Base-by-base conservation (phyloP, 768 basidiomycete species). In the Russula earlei region DNA sequence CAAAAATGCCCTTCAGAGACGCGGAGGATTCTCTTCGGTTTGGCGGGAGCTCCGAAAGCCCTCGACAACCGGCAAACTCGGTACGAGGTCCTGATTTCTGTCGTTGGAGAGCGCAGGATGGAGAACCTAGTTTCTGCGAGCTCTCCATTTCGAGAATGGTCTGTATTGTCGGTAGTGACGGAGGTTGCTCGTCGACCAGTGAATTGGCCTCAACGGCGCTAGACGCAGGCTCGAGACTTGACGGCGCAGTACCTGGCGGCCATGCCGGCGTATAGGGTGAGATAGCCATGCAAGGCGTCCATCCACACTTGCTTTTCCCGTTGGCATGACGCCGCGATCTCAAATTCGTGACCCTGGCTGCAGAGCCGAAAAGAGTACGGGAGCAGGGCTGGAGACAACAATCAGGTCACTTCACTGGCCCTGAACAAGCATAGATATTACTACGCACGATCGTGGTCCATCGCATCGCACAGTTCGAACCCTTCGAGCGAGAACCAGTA, bases 301-400 rank as follows among this genome's bases (percentile, higher is more conserved):
- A 93, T 71, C 95, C 95, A 98, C n/a, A 87, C 73, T 25, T 82
- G 79, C 72, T 91, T 94, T 70, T 98, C 95, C 34, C 74, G 77
- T 64, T 73, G 77, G 67, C 92, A 94, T 15, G 90, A 80, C 0
- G 90, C 89, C 7, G 90, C 90, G 29, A 97, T 71, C 66, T 96
- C 92, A 63, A 95, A 87, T 55, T 61, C 61, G 10, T 55, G 48
- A 2, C 24, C 40, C 5, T 51, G 59, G 17, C 52, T 44, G 36
- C 36, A 54, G 17, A 62, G 54, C 20, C 61, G 61, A 34, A 62
- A 50, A 31, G 70, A 67, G 45, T 82, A 86, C 12, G 92, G 85
- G 7, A 97, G 73, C 60, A 85, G 75, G 43, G 83, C 93, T 96
- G 45, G 34, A 40, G 60, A 37, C 62, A 55, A 2, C 17, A 37